Evolutionary conservation across 2,329 filamentous ascomycete genomes (phyloP).

Genomic region (Monilinia fructicola): DNA sequence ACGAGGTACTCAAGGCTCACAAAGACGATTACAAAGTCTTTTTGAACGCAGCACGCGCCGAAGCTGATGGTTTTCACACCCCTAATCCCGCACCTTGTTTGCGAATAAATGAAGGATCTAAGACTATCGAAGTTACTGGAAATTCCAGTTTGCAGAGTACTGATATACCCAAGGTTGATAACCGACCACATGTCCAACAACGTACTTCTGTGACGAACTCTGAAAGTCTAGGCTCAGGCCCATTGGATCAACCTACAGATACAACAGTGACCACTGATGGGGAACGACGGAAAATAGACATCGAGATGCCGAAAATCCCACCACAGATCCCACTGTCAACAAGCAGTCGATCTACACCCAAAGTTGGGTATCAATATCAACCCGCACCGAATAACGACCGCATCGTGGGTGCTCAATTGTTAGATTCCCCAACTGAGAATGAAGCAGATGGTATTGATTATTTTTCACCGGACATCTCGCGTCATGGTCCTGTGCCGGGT

Average conservation of each 20-base stretch:
- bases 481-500: slow-evolving; percentile 1
- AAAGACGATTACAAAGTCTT: slow-evolving; percentile 17
- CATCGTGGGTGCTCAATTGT: background rate
- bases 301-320: background rate
- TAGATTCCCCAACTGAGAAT: background rate
- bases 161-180: background rate
- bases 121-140: background rate
- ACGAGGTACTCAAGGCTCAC: slow-evolving; percentile 10
- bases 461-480: background rate
- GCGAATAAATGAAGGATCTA: background rate
- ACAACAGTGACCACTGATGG: background rate
- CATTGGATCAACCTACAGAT: background rate
- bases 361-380: slow-evolving; percentile 6
- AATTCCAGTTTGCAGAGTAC: background rate
- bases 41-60: slow-evolving; percentile 17
- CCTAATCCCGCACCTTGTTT: background rate
- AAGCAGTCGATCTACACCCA: background rate
- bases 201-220: background rate
- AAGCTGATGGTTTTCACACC: slow-evolving; percentile 4
- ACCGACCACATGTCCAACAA: background rate
- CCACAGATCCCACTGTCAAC: background rate
- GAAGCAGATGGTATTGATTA: slow-evolving; percentile 5
- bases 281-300: background rate
- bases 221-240: background rate
- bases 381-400: background rate